Evolutionary conservation across 2,329 filamentous ascomycete genomes (phyloP).

Genomic region (Penicillium sp.): DNA sequence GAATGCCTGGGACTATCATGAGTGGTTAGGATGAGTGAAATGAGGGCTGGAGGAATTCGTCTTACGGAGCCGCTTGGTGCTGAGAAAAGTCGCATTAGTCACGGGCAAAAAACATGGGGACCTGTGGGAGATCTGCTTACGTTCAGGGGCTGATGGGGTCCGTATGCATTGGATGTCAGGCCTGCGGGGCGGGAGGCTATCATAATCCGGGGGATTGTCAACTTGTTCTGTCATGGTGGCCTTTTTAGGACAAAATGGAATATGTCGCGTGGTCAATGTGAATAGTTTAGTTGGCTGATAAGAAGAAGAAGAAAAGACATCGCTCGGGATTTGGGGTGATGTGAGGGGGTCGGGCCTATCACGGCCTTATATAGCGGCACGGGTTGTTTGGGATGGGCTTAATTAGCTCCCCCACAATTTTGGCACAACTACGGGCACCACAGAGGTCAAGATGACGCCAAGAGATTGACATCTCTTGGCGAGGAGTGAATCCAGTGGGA

Average conservation of each 20-base stretch:
- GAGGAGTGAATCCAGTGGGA: not conserved
- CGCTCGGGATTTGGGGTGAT: not conserved
- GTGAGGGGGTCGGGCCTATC: not conserved
- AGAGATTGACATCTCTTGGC: not conserved
- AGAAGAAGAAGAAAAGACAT: not conserved
- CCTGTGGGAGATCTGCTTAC: not conserved
- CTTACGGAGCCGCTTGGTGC: slow-evolving; percentile 3
- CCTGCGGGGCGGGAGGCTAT: not conserved
- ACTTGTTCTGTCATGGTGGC: not conserved
- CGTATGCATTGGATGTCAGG: not conserved
- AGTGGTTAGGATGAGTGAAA: not conserved
- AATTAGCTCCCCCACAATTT: not conserved
- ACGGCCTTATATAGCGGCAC: not conserved
- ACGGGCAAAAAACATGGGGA: not conserved
- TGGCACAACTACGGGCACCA: not conserved
- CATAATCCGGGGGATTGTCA: not conserved
- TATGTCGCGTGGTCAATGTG: not conserved
- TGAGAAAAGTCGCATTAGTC: not conserved
- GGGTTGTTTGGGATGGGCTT: not conserved
- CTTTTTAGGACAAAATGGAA: not conserved
- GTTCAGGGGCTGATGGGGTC: not conserved
- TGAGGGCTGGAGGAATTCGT: not conserved
- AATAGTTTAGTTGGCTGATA: not conserved
- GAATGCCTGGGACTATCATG: slow-evolving; percentile 1
- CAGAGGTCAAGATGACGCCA: not conserved